Percentiles rank a stretch among this genome's conserved stretches.
phyloP scores from a whole-genome alignment of 1,284 basidiomycete genomes.

The Austroboletus niveus region DNA sequence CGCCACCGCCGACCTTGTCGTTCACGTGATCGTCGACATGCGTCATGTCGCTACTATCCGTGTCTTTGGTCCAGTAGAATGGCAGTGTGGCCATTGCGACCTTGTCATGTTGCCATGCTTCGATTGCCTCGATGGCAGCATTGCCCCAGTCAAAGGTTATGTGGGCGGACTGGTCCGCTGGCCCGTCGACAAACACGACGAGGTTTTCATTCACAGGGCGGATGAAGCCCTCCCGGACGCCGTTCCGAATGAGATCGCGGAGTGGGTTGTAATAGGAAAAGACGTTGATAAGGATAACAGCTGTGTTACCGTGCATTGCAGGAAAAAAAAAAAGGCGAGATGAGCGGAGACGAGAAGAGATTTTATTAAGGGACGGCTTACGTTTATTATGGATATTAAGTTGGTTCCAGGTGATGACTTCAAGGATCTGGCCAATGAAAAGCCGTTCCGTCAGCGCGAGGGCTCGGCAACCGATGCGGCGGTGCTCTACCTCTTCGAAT shows the following conservation, averaged over 20 bases:
- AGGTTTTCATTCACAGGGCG: conserved; percentile 55
- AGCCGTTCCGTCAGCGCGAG: conserved; percentile 3
- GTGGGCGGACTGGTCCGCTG: conserved; percentile 52
- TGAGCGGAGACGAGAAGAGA: neutral
- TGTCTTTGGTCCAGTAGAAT: conserved; percentile 43
- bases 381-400: conserved; percentile 87
- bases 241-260: conserved; percentile 66
- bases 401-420: conserved; percentile 91
- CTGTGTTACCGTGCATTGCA: conserved; percentile 33
- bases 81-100: conserved; percentile 22
- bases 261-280: conserved; percentile 78
- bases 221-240: conserved; percentile 77
- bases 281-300: conserved; percentile 83
- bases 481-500: conserved; percentile 73
- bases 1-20: neutral
- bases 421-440: conserved; percentile 57
- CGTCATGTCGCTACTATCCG: conserved; percentile 32
- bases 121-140: conserved; percentile 64
- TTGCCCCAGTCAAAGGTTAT: conserved; percentile 75
- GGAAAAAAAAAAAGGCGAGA: neutral
- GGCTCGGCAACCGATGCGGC: neutral
- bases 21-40: conserved; percentile 12
- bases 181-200: conserved; percentile 72
- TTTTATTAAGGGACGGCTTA: conserved; percentile 35
- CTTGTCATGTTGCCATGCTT: conserved; percentile 52